A percentile compares a stretch with the other conserved stretches of the same genome.
phyloP scores from a whole-genome alignment of 2,329 filamentous ascomycete species.

The Metarhizium robertsii region DNA sequence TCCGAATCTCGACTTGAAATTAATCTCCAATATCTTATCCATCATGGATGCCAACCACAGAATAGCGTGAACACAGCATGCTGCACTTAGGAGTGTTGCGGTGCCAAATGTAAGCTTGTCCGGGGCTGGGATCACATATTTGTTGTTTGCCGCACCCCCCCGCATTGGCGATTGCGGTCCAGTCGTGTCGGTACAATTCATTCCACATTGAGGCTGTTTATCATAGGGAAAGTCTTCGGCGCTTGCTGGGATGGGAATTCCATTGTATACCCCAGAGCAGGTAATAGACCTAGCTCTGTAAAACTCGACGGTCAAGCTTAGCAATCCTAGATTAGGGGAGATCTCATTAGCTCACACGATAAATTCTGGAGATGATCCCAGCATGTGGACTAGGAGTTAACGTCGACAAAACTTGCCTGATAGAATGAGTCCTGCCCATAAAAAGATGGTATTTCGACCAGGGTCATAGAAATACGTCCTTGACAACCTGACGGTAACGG shows the following conservation, averaged over 20 bases:
- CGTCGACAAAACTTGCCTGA: conserved; percentile 33
- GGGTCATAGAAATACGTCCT: conserved; percentile 55
- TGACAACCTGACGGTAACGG: conserved; percentile 51
- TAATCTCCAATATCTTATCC: conserved; percentile 54
- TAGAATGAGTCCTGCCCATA: conserved; percentile 54
- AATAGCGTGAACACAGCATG: conserved; percentile 55
- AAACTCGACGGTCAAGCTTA: conserved; percentile 56
- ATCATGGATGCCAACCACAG: conserved; percentile 52
- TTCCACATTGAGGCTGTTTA: conserved; percentile 29
- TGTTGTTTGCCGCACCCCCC: conserved; percentile 44
- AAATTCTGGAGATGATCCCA: not conserved
- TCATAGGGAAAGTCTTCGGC: conserved; percentile 34
- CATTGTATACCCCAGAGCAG: conserved; percentile 32
- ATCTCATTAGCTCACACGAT: not conserved
- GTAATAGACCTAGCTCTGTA: conserved; percentile 38
- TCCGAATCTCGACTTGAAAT: conserved; percentile 40
- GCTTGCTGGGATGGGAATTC: conserved; percentile 24
- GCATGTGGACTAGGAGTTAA: not conserved
- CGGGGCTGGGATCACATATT: conserved; percentile 54
- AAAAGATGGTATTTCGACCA: conserved; percentile 55
- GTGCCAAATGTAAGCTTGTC: conserved; percentile 46
- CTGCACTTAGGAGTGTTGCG: conserved; percentile 51
- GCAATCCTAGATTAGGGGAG: conserved; percentile 31
- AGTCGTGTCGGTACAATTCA: conserved; percentile 33
- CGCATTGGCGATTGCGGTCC: conserved; percentile 49